Conservation (phyloP, 768 basidiomycete genomes). For the Rhodotorula kratochvilovae region DNA sequence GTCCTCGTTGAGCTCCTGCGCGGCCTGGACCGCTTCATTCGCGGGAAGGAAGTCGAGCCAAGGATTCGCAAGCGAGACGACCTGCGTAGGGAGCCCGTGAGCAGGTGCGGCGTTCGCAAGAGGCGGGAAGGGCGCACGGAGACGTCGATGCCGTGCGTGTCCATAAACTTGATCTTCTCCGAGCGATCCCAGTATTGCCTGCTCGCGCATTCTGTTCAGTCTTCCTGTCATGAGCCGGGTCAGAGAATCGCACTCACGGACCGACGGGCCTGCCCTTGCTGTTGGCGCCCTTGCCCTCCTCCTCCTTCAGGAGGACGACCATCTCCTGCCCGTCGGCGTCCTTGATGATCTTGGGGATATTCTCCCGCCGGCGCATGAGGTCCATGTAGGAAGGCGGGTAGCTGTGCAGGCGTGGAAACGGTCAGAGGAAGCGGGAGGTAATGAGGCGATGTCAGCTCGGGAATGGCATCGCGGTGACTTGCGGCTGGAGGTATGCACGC, state of each 20-base stretch:
- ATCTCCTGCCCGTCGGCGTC: conserved; percentile 62
- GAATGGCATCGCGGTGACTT: background rate
- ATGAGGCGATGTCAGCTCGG: background rate
- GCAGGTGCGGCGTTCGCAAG: too few relatives aligned
- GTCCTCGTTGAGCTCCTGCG: conserved; percentile 67
- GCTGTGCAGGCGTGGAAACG: background rate
- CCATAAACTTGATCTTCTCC: conserved; percentile 81
- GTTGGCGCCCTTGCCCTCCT: conserved; percentile 56
- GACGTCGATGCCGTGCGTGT: conserved; percentile 70
- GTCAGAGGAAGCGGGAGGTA: background rate
- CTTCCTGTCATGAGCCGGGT: too few relatives aligned
- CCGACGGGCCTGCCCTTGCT: conserved; percentile 75
- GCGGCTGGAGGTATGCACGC: conserved; percentile 45
- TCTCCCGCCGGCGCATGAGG: conserved; percentile 62
- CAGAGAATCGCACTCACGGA: background rate
- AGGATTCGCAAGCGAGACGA: conserved; percentile 61
- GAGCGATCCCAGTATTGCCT: conserved; percentile 67
- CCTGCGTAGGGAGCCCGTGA: conserved; percentile 22
- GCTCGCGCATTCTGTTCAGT: too few relatives aligned
- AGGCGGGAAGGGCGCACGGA: conserved; percentile 50
- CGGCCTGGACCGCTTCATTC: conserved; percentile 63
- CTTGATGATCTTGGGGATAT: conserved; percentile 49
- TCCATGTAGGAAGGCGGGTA: conserved; percentile 63
- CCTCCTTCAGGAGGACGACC: conserved; percentile 61
- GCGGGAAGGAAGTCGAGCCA: conserved; percentile 82